Evolutionary conservation across 2,329 filamentous ascomycete genomes (phyloP).

Genomic region (Neofusicoccum kwambonambiense): DNA sequence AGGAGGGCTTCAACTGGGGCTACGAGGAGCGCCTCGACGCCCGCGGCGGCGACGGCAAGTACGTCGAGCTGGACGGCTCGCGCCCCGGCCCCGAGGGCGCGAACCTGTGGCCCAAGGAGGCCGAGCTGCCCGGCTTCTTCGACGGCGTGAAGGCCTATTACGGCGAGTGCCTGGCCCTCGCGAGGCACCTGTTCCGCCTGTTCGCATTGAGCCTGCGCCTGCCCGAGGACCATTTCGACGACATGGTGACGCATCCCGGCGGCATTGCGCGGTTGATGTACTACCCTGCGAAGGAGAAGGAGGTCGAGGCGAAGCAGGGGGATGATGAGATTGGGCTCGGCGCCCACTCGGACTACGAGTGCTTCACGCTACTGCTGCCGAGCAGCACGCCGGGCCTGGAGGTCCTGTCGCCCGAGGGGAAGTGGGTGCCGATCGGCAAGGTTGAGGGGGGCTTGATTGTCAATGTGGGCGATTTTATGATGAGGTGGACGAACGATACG

Average conservation of each 20-base stretch:
- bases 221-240: conserved; percentile 40
- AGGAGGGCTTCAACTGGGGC: conserved; percentile 45
- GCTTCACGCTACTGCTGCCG: conserved; percentile 31
- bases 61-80: conserved; percentile 42
- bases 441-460: conserved; percentile 48
- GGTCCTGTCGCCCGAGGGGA: conserved; percentile 31
- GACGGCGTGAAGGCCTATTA: conserved; percentile 40
- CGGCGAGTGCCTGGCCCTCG: conserved; percentile 36
- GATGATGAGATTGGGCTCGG: conserved; percentile 18
- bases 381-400: conserved; percentile 33
- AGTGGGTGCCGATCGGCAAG: conserved; percentile 36
- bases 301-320: conserved; percentile 11
- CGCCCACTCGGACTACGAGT: conserved; percentile 19
- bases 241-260: conserved; percentile 41
- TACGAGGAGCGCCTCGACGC: conserved; percentile 42
- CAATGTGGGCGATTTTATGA: conserved; percentile 54
- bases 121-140: conserved; percentile 41
- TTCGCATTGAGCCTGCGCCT: conserved; percentile 42
- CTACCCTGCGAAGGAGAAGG: conserved; percentile 34
- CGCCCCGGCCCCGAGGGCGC: conserved; percentile 22
- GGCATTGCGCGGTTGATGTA: conserved; percentile 42
- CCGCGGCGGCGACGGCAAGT: conserved; percentile 42
- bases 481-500: conserved; percentile 51
- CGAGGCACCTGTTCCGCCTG: conserved; percentile 41
- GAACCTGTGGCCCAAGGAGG: conserved; percentile 42